Evolutionary conservation across 495 filamentous ascomycete genomes (phyloP), one percentile per base, ranked within the genome.

Genomic region (Neohortaea acidophila): DNA sequence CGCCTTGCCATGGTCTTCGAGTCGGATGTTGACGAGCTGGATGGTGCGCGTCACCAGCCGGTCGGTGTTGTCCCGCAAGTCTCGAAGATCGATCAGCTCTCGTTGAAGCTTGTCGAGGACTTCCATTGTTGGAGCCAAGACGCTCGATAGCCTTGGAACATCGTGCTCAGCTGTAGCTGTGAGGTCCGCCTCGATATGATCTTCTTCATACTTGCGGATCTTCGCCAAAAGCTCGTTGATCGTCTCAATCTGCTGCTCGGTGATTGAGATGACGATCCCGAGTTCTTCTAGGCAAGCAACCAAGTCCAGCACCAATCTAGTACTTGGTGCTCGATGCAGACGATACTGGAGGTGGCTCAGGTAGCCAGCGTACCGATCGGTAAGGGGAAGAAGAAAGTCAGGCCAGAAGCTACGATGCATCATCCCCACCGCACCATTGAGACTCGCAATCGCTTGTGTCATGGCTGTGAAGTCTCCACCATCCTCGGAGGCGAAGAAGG

Each of bases 1-100:
- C 2, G 59, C 59, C 49, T 60, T 57, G 21, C 59, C 59, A 36
- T 62, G 57, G 33, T 59, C 57, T 44, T 61, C 59, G 2, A 61
- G 44, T 11, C 59, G 53, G 38, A 61, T 61, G 39, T 61, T 61
- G 41, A 61, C 59, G 1, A 61, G 44, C 36, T 59, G 57, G 20
- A 61, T 55, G 9, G 59, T 61, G 19, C 59, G 57, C 22, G 55
- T 61, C 29, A 61, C 46, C 1, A 59, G 49, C 10, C 57, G 41
- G 34, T 58, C 59, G 33, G 51, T 59, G 42, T 61, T 61, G 24
- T 58, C 59, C 4, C 54, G 51, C 1, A 61, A 45, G 23, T 59
- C 59, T 25, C 41, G 42, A 8, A 61, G 43, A 26, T 61, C 59
- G 3, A 39, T 39, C 9, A 57, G 51, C 38, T 61, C 59, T 7